These are phyloP conservation scores for Pythium volutum DNA, from an alignment of 352 stramenopile species.

Conservation along the genomic window DNA sequence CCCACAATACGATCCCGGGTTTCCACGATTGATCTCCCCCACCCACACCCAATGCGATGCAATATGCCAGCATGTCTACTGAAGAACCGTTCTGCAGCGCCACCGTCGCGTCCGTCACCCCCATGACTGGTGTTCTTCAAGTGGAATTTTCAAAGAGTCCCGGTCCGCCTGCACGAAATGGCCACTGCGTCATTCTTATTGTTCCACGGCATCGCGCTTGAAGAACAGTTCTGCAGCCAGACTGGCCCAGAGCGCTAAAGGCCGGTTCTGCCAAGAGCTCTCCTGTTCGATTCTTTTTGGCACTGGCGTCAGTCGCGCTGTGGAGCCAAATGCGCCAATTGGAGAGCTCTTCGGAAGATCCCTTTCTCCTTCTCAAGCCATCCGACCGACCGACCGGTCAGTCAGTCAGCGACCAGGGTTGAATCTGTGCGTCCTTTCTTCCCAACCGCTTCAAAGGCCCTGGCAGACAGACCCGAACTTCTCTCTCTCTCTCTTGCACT, in stretches of 20 bases:
- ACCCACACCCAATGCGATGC: too few species aligned
- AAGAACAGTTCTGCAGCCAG: too few species aligned
- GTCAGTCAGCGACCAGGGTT: slow-evolving; percentile 11
- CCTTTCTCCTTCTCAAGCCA: not conserved
- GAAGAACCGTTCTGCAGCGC: too few species aligned
- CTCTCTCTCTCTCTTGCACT: slow-evolving; percentile 5
- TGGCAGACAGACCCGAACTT: not conserved
- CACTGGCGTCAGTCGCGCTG: not conserved
- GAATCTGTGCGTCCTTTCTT: slow-evolving; percentile 13
- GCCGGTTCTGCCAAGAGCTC: not conserved
- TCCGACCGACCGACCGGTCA: not conserved
- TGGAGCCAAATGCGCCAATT: not conserved
- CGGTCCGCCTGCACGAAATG: not conserved
- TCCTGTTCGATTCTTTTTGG: not conserved
- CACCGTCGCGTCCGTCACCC: too few species aligned
- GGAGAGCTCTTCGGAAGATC: not conserved
- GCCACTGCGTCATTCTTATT: not conserved
- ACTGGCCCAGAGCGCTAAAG: not conserved
- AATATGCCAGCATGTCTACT: too few species aligned
- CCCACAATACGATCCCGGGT: too few species aligned
- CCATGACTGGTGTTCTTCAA: too few species aligned
- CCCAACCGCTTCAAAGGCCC: not conserved
- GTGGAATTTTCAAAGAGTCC: too few species aligned
- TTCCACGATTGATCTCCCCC: too few species aligned
- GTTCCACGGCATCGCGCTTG: too few species aligned